Percentiles rank a stretch among this genome's conserved stretches.
These are phyloP conservation scores for Kwoniella europaea DNA, from an alignment of 768 basidiomycete species.

Conservation along the genomic window DNA sequence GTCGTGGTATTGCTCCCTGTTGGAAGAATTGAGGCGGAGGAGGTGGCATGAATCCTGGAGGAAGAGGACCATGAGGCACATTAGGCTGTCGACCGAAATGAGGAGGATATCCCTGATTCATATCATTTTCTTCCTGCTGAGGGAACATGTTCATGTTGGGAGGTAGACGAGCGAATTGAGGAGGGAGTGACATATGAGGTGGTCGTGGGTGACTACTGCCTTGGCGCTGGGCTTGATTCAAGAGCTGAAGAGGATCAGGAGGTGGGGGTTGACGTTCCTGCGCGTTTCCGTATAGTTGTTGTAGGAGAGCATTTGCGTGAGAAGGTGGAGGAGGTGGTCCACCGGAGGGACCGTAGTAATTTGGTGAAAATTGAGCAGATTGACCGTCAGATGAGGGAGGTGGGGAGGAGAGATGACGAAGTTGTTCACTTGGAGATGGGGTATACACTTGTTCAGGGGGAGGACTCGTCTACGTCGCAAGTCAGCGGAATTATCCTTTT, in stretches of 20 bases:
- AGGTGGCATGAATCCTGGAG: slow-evolving; percentile 13
- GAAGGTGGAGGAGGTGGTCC: slow-evolving; percentile 1
- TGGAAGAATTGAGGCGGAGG: slow-evolving; percentile 3
- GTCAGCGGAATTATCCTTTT: not conserved
- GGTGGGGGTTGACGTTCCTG: slow-evolving; percentile 15
- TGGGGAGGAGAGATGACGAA: slow-evolving; percentile 17
- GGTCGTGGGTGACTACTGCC: slow-evolving; percentile 1
- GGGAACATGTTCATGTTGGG: slow-evolving; percentile 2
- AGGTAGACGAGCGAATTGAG: slow-evolving; percentile 19
- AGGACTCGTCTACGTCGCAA: not conserved
- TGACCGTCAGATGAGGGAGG: slow-evolving; percentile 2
- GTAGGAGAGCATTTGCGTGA: slow-evolving; percentile 24
- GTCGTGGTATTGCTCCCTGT: slow-evolving; percentile 6
- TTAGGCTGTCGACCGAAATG: not conserved
- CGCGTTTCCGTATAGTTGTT: slow-evolving; percentile 23
- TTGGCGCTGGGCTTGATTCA: slow-evolving; percentile 29
- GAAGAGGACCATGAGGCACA: slow-evolving; percentile 12
- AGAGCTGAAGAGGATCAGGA: slow-evolving; percentile 29
- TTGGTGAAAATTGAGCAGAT: slow-evolving; percentile 3
- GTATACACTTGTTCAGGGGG: slow-evolving; percentile 1
- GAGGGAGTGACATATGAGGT: slow-evolving; percentile 25
- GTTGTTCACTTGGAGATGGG: slow-evolving; percentile 3
- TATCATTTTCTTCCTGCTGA: not conserved
- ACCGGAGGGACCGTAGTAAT: slow-evolving; percentile 5
- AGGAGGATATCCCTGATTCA: not conserved